These are phyloP conservation scores for Colletotrichum costaricense DNA, from an alignment of 2,329 filamentous ascomycete genomes.

Conservation along the genomic window DNA sequence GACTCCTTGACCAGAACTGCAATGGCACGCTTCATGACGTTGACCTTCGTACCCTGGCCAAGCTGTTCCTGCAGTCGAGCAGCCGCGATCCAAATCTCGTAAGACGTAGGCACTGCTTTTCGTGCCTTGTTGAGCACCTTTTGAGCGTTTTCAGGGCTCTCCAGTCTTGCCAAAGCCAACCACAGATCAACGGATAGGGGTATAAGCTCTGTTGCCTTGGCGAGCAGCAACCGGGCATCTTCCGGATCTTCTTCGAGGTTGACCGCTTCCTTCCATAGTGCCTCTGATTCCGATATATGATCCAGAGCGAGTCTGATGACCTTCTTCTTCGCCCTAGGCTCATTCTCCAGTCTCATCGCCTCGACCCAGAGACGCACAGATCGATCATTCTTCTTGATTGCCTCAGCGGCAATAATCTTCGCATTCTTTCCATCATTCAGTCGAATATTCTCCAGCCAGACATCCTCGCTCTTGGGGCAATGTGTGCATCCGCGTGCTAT, in stretches of 20 bases:
- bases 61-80: slow-evolving; percentile 89
- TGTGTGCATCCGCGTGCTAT: slow-evolving; percentile 90
- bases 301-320: slow-evolving; percentile 93
- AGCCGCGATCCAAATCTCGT: slow-evolving; percentile 97
- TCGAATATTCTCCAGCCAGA: slow-evolving; percentile 95
- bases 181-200: slow-evolving; percentile 94
- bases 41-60: slow-evolving; percentile 82
- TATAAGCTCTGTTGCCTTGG: slow-evolving; percentile 95
- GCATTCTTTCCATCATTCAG: slow-evolving; percentile 93
- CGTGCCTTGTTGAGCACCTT: slow-evolving; percentile 95
- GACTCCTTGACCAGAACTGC: slow-evolving; percentile 89
- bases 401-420: slow-evolving; percentile 93
- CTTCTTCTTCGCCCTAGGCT: slow-evolving; percentile 87
- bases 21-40: slow-evolving; percentile 94
- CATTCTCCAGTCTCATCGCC: slow-evolving; percentile 91
- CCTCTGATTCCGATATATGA: slow-evolving; percentile 92
- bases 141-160: slow-evolving; percentile 91
- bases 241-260: slow-evolving; percentile 92
- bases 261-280: slow-evolving; percentile 97
- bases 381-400: slow-evolving; percentile 89
- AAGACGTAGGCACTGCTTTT: slow-evolving; percentile 90
- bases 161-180: slow-evolving; percentile 91
- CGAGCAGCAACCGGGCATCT: slow-evolving; percentile 88
- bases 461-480: slow-evolving; percentile 94
- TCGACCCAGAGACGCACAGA: slow-evolving; percentile 94